These are phyloP conservation scores for Fusarium pseudonygamai DNA, from an alignment of 2,329 filamentous ascomycete genomes.

Conservation along the genomic window DNA sequence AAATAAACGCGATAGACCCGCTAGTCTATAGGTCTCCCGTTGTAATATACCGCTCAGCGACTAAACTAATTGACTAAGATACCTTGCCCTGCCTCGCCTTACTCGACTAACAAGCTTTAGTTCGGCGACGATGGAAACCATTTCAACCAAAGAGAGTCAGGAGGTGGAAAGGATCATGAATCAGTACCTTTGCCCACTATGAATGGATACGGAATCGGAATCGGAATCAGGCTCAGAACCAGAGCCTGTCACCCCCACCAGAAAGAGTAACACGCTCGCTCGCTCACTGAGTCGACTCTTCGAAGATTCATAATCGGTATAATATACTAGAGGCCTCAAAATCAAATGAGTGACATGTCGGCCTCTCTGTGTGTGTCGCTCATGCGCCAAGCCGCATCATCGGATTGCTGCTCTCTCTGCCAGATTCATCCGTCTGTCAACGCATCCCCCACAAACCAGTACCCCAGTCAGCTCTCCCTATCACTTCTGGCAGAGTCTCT, in stretches of 20 bases:
- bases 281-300: background rate
- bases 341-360: background rate
- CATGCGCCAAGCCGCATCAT: conserved; percentile 37
- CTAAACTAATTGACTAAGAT: background rate
- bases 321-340: conserved; percentile 14
- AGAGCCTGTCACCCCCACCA: background rate
- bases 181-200: conserved; percentile 2
- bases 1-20: conserved; percentile 2
- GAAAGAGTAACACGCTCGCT: background rate
- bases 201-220: background rate
- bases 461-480: conserved; percentile 4
- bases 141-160: background rate
- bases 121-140: background rate
- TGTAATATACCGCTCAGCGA: background rate
- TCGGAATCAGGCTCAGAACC: background rate
- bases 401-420: conserved; percentile 6
- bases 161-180: background rate
- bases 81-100: background rate
- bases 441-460: conserved; percentile 1
- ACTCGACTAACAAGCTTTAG: background rate
- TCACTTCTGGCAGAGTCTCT: background rate
- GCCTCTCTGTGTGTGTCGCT: conserved; percentile 11
- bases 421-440: background rate
- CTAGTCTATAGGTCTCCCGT: background rate
- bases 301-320: background rate